Base-by-base conservation (phyloP, 306 rosid genomes). In the Ammopiptanthus mongolicus region DNA sequence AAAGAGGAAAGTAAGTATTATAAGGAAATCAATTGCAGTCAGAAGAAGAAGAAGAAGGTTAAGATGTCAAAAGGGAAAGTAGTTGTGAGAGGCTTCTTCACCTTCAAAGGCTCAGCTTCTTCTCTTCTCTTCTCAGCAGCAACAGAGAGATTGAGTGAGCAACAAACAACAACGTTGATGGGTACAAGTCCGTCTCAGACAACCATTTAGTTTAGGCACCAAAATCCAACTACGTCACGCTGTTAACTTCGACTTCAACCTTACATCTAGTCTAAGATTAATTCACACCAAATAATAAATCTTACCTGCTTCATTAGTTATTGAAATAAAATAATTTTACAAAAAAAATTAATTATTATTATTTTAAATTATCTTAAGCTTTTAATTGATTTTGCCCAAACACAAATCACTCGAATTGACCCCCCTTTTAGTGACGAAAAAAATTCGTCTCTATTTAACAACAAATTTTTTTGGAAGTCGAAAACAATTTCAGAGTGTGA, bases 81-180 rank as follows among this genome's bases (percentile, higher is more conserved):
- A 19, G 87, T 77, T 83, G 84, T 18, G 78, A 8, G 67, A 75
- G 86, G 60, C 78, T 83, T 83, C 86, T 78, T 83, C 51, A 33
- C 70, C 22, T 71, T 73, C 36, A 25, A 12, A 14, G 4, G 7
- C 5, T 4, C 3, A 37, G 6, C 7, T 37, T 37, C 2, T 37
- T 6, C 1, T 7, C 46, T 41, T 41, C 4, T 56, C 23, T 64
- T 71, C 67, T 50, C 25, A 74, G 81, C 78, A 74, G 69, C 76
- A 47, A 69, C 66, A 59, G 70, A 70, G 80, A 85, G 75, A 23
- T 39, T 25, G 77, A 57, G 21, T 51, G 68, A 53, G 63, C 48
- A 63, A 71, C 78, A 33, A 33, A 29, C 33, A 29, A 29, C 33
- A 29, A 29, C 46, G 67, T 37, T 15, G 53, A 72, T 42, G 25